These are phyloP conservation scores for Boletus huronensis DNA, from an alignment of 768 basidiomycete species.

Conservation along the genomic window DNA sequence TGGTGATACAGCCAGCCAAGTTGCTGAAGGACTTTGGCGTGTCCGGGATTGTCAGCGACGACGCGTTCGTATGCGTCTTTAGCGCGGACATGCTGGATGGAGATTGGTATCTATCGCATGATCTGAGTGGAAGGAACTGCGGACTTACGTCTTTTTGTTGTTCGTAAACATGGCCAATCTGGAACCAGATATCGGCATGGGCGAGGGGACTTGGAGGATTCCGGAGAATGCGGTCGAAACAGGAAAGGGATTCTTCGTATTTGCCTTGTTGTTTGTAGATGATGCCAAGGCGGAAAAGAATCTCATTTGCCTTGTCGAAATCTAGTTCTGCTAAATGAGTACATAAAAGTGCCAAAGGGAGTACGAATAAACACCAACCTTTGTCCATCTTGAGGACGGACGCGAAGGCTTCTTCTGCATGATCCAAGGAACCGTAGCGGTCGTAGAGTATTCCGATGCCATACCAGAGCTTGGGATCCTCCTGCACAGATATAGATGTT, in stretches of 20 bases:
- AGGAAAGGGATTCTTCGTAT: conserved; percentile 81
- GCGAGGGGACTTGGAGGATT: conserved; percentile 95
- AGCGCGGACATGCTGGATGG: conserved; percentile 72
- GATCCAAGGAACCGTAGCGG: conserved; percentile 96
- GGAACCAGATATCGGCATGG: conserved; percentile 99
- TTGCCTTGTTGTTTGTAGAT: conserved; percentile 99
- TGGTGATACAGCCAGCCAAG: conserved; percentile 98
- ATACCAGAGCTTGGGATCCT: conserved; percentile 99
- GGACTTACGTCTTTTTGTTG: conserved; percentile 88
- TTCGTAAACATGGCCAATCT: conserved; percentile 98
- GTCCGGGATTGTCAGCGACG: conserved; percentile 85
- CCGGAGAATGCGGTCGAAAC: conserved; percentile 95
- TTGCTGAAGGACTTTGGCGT: conserved; percentile 97
- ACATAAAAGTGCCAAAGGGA: conserved; percentile 18
- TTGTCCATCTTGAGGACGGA: conserved; percentile 97
- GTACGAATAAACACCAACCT: conserved; percentile 46
- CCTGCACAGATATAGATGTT: conserved; percentile 35
- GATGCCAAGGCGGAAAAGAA: conserved; percentile 95
- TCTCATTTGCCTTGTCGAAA: conserved; percentile 98
- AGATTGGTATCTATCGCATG: conserved; percentile 11
- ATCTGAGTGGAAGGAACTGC: neutral
- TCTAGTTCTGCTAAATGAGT: conserved; percentile 47
- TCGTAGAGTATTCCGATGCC: conserved; percentile 99
- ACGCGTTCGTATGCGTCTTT: conserved; percentile 97
- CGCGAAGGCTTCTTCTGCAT: conserved; percentile 97